Percentiles rank a stretch among this genome's conserved stretches.
These are phyloP conservation scores for Tricholoma saponaceum DNA, from an alignment of 768 basidiomycete species.

Conservation along the genomic window DNA sequence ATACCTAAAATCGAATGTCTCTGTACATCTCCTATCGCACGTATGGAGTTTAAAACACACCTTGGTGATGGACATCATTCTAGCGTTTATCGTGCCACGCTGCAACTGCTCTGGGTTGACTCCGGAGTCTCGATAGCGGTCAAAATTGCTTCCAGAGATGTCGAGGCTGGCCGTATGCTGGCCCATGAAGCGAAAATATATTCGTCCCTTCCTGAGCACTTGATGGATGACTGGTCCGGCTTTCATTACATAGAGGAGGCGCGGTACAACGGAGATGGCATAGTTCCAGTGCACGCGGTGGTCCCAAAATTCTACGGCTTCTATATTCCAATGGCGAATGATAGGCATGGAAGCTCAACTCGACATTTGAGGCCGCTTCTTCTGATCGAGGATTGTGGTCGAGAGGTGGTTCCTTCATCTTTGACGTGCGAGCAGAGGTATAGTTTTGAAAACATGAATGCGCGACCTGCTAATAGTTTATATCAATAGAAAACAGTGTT, in stretches of 20 bases:
- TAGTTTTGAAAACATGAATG: not conserved
- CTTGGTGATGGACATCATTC: conserved; percentile 20
- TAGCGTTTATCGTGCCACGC: conserved; percentile 33
- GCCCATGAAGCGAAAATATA: conserved; percentile 30
- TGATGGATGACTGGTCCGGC: conserved; percentile 31
- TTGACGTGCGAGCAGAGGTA: not conserved
- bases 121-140: conserved; percentile 28
- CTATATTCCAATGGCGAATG: conserved; percentile 26
- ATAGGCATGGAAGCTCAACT: not conserved
- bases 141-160: conserved; percentile 29
- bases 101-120: conserved; percentile 23
- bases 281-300: conserved; percentile 35
- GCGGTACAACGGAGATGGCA: conserved; percentile 8
- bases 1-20: conserved; percentile 1
- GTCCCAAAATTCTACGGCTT: conserved; percentile 51
- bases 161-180: conserved; percentile 22
- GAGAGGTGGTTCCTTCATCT: not conserved
- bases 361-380: not conserved
- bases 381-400: not conserved
- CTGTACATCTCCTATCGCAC: not conserved
- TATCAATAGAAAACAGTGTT: conserved; percentile 15
- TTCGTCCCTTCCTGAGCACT: conserved; percentile 24
- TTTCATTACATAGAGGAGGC: conserved; percentile 25
- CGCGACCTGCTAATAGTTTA: not conserved
- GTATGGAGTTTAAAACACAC: not conserved